phyloP scores from a whole-genome alignment of 1,284 basidiomycete genomes.

The Puccinia coronata region DNA sequence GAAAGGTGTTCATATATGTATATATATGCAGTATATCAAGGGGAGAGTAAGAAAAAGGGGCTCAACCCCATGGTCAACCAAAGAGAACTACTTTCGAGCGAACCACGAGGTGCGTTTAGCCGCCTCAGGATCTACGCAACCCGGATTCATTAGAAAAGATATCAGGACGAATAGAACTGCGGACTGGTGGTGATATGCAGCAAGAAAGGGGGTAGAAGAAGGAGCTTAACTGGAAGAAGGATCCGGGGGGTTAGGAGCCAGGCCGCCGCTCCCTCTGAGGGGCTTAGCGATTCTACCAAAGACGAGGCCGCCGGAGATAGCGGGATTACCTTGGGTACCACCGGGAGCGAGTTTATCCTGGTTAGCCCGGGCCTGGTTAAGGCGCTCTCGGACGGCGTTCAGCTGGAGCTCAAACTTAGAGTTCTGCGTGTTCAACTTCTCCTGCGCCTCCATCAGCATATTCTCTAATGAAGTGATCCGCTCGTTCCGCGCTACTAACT shows the following conservation, averaged over 20 bases:
- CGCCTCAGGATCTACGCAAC: background rate
- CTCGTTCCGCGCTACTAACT: constrained; percentile 91
- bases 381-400: constrained; percentile 82
- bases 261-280: constrained; percentile 51
- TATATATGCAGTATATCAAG: too few relatives aligned
- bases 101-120: constrained; percentile 43
- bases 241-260: constrained; percentile 21
- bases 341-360: constrained; percentile 76
- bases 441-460: constrained; percentile 87
- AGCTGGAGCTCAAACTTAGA: constrained; percentile 92
- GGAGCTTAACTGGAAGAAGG: constrained; percentile 4
- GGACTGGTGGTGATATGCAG: too few relatives aligned
- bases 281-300: constrained; percentile 94
- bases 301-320: constrained; percentile 64
- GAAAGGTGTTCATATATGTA: too few relatives aligned
- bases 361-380: constrained; percentile 88
- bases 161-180: background rate
- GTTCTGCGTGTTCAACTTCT: constrained; percentile 84
- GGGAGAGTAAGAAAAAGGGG: too few relatives aligned
- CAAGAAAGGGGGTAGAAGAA: background rate
- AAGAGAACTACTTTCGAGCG: constrained; percentile 24
- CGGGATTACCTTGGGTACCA: constrained; percentile 56
- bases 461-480: constrained; percentile 94
- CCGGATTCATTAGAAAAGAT: too few relatives aligned
- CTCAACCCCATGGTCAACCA: too few relatives aligned